A percentile compares a stretch with the other conserved stretches of the same genome.
Conservation (phyloP, 768 basidiomycete species). For the Termitomyces bulborhizus region DNA sequence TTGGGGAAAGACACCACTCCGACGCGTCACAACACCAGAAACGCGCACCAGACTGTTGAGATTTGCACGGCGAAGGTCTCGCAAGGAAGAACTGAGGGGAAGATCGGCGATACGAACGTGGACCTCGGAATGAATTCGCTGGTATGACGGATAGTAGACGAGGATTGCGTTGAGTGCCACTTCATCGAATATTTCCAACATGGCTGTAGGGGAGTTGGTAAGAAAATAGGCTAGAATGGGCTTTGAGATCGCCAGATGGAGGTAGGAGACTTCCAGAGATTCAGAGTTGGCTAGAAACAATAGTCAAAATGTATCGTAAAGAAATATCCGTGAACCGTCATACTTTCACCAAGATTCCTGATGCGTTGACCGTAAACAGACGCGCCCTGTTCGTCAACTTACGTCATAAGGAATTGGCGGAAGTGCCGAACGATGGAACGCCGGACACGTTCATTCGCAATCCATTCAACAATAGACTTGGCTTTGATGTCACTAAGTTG, state of each 20-base stretch:
- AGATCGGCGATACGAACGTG: slow-evolving; percentile 96
- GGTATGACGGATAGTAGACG: slow-evolving; percentile 93
- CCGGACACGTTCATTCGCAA: slow-evolving; percentile 86
- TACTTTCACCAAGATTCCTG: slow-evolving; percentile 90
- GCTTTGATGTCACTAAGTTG: slow-evolving; percentile 98
- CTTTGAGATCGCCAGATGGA: slow-evolving; percentile 89
- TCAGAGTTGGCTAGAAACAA: slow-evolving; percentile 79
- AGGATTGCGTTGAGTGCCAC: slow-evolving; percentile 93
- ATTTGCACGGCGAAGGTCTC: slow-evolving; percentile 88
- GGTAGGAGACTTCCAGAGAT: slow-evolving; percentile 94
- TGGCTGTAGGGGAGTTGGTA: slow-evolving; percentile 87
- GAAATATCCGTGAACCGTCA: slow-evolving; percentile 17
- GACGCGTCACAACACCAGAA: slow-evolving; percentile 90
- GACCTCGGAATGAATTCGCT: slow-evolving; percentile 95
- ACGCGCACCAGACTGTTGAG: slow-evolving; percentile 95
- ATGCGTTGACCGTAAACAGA: slow-evolving; percentile 96
- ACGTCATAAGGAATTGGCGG: slow-evolving; percentile 92
- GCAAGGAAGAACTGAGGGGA: slow-evolving; percentile 82
- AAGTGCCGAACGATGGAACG: slow-evolving; percentile 90
- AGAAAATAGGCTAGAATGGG: slow-evolving; percentile 97
- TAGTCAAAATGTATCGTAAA: not conserved
- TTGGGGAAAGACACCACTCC: slow-evolving; percentile 98
- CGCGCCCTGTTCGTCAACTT: slow-evolving; percentile 84
- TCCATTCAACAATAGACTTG: slow-evolving; percentile 97
- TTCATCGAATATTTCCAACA: slow-evolving; percentile 93